phyloP scores from a whole-genome alignment of 1,284 basidiomycete species.

The Rhodotorula sp. region DNA sequence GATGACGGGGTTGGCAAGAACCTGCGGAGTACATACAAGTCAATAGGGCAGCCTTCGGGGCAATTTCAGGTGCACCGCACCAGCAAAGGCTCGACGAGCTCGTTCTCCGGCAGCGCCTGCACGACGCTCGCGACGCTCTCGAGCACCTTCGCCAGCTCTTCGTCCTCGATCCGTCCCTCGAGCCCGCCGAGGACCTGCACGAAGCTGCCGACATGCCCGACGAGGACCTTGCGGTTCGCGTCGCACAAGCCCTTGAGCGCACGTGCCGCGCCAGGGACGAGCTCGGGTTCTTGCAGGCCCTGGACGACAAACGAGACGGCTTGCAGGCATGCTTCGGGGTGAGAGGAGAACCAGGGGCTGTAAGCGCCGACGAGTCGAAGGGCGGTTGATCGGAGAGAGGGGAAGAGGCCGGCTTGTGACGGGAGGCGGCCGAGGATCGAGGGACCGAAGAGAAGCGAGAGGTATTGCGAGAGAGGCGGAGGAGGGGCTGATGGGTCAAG shows the following conservation, averaged over 20 bases:
- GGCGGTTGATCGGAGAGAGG: constrained; percentile 35
- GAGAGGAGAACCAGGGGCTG: constrained; percentile 44
- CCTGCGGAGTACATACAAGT: constrained; percentile 2
- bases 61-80: neutral
- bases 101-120: constrained; percentile 42
- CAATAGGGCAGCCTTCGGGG: neutral
- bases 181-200: constrained; percentile 43
- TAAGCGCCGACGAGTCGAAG: constrained; percentile 42
- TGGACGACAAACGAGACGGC: constrained; percentile 41
- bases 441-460: constrained; percentile 39
- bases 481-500: constrained; percentile 13
- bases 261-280: constrained; percentile 41
- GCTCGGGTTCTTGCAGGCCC: constrained; percentile 23
- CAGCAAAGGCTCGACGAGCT: constrained; percentile 38
- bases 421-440: constrained; percentile 37
- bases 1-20: constrained; percentile 34
- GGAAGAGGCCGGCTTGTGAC: neutral
- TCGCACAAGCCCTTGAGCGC: constrained; percentile 44
- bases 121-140: constrained; percentile 47
- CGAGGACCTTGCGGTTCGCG: constrained; percentile 40
- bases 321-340: constrained; percentile 29
- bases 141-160: constrained; percentile 46
- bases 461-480: constrained; percentile 19
- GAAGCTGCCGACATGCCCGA: constrained; percentile 43
- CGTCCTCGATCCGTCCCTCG: constrained; percentile 44